phyloP scores from a whole-genome alignment of 768 basidiomycete species.

The Kwoniella sp. region DNA sequence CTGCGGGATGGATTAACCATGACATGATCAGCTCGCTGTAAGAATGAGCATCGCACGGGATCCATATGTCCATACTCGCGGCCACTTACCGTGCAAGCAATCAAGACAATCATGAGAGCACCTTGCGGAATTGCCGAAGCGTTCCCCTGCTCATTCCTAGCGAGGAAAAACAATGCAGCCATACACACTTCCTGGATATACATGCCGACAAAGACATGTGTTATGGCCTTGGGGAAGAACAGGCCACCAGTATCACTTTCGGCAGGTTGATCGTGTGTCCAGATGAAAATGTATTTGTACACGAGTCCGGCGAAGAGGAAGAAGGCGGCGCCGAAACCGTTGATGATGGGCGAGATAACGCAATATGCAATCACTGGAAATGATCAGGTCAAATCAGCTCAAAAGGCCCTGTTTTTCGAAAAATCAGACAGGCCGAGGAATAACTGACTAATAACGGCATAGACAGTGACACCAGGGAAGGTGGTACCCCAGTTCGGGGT shows the following conservation, averaged over 20 bases:
- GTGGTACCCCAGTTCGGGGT: constrained; percentile 74
- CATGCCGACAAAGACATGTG: constrained; percentile 89
- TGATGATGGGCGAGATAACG: constrained; percentile 89
- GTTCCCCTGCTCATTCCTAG: constrained; percentile 62
- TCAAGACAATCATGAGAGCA: constrained; percentile 79
- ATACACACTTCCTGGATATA: constrained; percentile 89
- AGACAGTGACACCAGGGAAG: constrained; percentile 69
- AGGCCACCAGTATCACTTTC: constrained; percentile 81
- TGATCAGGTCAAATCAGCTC: constrained; percentile 62
- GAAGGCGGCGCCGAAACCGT: constrained; percentile 77
- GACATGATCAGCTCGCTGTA: too few relatives aligned
- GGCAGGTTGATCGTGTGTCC: constrained; percentile 68
- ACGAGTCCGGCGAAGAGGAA: constrained; percentile 82
- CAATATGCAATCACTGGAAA: constrained; percentile 63
- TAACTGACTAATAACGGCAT: constrained; percentile 78
- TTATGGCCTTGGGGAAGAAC: constrained; percentile 93
- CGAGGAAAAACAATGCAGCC: constrained; percentile 86
- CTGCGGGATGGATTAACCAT: too few relatives aligned
- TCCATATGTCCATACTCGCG: too few relatives aligned
- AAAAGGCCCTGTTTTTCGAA: constrained; percentile 51
- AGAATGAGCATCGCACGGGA: too few relatives aligned
- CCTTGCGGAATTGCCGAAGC: constrained; percentile 72
- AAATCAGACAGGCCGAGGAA: too few relatives aligned
- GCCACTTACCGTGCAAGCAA: constrained; percentile 78
- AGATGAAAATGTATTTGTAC: constrained; percentile 81